Evolutionary conservation across 495 filamentous ascomycete genomes (phyloP), one percentile per base, ranked within the genome.

Genomic region (Penicilliopsis zonata): DNA sequence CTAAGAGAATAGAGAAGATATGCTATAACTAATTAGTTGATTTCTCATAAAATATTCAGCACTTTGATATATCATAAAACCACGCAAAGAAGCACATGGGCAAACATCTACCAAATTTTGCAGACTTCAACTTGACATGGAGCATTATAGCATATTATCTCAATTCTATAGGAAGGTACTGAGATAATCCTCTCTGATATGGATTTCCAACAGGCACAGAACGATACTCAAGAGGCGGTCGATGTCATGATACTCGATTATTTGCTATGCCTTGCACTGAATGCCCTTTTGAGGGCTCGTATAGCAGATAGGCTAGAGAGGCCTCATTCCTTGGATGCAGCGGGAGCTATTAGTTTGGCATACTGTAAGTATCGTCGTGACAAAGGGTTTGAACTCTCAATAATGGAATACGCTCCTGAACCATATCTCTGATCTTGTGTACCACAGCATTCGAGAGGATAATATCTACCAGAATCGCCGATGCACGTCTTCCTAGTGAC

Each of bases 201-300:
- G 5, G n/a, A 12, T 12, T 12, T 5, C 4, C n/a, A 35, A n/a
- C n/a, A 35, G 25, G 43, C 35, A 9, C 35, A 48, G 14, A 31
- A 46, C 0, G 44, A 57, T 14, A 41, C 39, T n/a, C 47, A 38
- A 12, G 13, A 44, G 7, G 63, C 69, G 1, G 63, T 72, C 10
- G 59, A 76, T 34, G 36, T 60, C 19, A 50, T 68, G 43, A 69
- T 72, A n/a, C 48, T 72, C 15, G 71, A 76, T 37, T 74, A 74
- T 38, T 37, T 73, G 8, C 33, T 63, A n/a, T 65, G 61, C 43
- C 47, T 55, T 13, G 47, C 65, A 9, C 57, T 58, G 13, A 39
- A 57, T 12, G 40, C 35, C n/a, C 36, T 56, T 7, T 28, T 69
- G 6, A 30, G 15, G 20, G 28, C 33, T 10, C 38, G 32, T 2